Evolutionary conservation across 2,329 filamentous ascomycete species (phyloP).

Genomic region (Cryphonectria japonica): DNA sequence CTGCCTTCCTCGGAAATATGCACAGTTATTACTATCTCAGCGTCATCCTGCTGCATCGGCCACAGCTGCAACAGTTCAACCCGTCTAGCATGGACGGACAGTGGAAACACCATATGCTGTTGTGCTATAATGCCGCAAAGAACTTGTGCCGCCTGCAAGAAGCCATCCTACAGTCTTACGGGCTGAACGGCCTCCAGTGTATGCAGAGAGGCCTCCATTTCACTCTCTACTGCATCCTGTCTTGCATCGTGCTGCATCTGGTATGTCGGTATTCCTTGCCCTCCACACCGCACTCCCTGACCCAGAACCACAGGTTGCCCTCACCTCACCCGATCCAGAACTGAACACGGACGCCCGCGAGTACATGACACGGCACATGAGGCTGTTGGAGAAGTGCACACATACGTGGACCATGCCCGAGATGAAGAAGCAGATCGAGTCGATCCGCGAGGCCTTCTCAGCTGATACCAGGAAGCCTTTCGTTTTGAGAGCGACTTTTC

Average conservation of each 20-base stretch:
- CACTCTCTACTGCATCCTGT: conserved; percentile 88
- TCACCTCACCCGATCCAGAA: conserved; percentile 90
- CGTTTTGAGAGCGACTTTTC: conserved; percentile 84
- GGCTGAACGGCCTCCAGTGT: conserved; percentile 78
- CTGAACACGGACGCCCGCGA: conserved; percentile 83
- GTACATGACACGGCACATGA: conserved; percentile 93
- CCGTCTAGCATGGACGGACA: conserved; percentile 70
- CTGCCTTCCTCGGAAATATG: conserved; percentile 86
- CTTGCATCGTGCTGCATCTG: conserved; percentile 90
- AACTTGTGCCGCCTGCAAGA: conserved; percentile 86
- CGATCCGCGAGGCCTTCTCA: conserved; percentile 88
- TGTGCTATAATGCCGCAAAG: conserved; percentile 85
- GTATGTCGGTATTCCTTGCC: conserved; percentile 59
- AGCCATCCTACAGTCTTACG: conserved; percentile 75
- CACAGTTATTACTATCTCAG: conserved; percentile 87
- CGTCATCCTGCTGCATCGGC: conserved; percentile 84
- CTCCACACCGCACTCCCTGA: conserved; percentile 23
- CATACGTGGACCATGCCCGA: conserved; percentile 85
- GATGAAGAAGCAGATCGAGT: conserved; percentile 86
- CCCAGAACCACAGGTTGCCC: conserved; percentile 69
- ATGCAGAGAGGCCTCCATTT: conserved; percentile 97
- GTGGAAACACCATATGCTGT: conserved; percentile 87
- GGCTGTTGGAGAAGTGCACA: conserved; percentile 85
- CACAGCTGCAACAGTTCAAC: conserved; percentile 79
- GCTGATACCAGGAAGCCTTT: conserved; percentile 84